phyloP scores from a whole-genome alignment of 306 rosid species.

The Cucurbita ficifolia region DNA sequence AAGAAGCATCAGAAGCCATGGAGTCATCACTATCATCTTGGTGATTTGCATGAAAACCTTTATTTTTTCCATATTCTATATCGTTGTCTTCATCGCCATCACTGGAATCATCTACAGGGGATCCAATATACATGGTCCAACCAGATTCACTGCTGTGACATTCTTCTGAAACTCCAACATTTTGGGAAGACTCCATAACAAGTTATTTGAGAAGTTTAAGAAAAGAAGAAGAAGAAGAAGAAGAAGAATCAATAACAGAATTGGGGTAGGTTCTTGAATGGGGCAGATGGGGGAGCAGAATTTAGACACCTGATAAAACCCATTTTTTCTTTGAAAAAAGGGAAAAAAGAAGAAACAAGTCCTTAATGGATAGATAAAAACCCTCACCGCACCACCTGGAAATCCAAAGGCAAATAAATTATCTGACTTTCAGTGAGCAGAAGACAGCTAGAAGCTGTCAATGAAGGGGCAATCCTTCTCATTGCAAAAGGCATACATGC shows the following conservation, averaged over 20 bases:
- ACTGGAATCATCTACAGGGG: conserved; percentile 26
- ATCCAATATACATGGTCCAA: conserved; percentile 94
- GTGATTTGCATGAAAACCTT: neutral
- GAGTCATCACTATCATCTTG: conserved; percentile 77
- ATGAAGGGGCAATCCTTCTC: conserved; percentile 41
- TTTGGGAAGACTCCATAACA: conserved; percentile 52
- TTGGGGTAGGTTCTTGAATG: conserved; percentile 6
- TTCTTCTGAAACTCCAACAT: conserved; percentile 53
- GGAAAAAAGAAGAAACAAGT: neutral
- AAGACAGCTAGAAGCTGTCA: conserved; percentile 63
- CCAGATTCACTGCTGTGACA: conserved; percentile 95
- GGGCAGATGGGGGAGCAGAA: conserved; percentile 12
- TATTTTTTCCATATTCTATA: neutral
- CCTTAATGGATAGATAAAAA: conserved; percentile 19
- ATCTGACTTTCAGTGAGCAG: conserved; percentile 50
- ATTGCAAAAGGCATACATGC: conserved; percentile 23
- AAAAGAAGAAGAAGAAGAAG: neutral
- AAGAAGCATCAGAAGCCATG: conserved; percentile 98
- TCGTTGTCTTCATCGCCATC: neutral
- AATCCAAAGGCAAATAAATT: conserved; percentile 45
- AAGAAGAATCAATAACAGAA: neutral
- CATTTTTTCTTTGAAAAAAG: neutral
- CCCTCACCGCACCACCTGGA: conserved; percentile 50
- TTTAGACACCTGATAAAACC: conserved; percentile 17
- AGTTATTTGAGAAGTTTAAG: neutral